phyloP scores from a whole-genome alignment of 2,329 filamentous ascomycete genomes.

The Penicillium sp. region DNA sequence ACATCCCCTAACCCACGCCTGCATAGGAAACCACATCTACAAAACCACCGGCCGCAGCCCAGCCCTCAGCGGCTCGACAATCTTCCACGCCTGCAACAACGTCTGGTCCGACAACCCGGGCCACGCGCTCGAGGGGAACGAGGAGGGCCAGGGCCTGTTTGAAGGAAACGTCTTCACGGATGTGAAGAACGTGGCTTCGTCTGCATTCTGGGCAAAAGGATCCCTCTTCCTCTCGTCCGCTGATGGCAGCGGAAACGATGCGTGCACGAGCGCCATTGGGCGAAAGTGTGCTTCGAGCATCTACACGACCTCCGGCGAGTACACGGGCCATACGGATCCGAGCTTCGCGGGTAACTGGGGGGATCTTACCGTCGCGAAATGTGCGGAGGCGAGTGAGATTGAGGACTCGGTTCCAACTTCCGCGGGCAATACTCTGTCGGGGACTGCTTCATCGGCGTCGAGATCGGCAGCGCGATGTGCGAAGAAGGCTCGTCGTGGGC shows the following conservation, averaged over 20 bases:
- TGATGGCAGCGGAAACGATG: conserved; percentile 1
- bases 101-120: conserved; percentile 46
- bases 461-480: not conserved
- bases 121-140: conserved; percentile 48
- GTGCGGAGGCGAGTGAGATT: conserved; percentile 4
- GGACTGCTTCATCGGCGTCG: not conserved
- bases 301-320: not conserved
- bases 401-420: not conserved
- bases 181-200: conserved; percentile 27
- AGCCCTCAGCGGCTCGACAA: conserved; percentile 58
- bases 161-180: conserved; percentile 53
- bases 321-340: not conserved
- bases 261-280: not conserved
- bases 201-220: not conserved
- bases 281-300: not conserved
- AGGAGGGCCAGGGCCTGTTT: conserved; percentile 37
- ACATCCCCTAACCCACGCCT: not conserved
- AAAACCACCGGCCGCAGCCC: conserved; percentile 61
- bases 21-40: conserved; percentile 59
- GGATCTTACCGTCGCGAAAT: not conserved
- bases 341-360: not conserved
- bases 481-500: too few species aligned
- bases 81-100: conserved; percentile 55
- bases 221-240: conserved; percentile 1
- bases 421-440: not conserved